phyloP scores from a whole-genome alignment of 192 early-diverging fungal species.

The Entomortierella chlamydospora region DNA sequence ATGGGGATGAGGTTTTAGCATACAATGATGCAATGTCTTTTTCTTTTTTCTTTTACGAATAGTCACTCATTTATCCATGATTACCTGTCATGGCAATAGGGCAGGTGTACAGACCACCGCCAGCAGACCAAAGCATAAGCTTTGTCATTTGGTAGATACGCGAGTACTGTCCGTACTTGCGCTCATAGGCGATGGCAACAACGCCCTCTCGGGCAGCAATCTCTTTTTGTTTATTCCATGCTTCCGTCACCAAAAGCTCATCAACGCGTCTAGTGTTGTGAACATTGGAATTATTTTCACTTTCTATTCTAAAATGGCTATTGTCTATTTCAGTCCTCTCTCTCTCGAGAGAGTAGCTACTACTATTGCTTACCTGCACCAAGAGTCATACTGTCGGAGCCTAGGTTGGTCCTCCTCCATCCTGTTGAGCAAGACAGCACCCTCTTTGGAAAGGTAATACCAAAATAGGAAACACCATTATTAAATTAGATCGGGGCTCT shows the following conservation, averaged over 20 bases:
- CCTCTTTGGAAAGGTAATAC: constrained; percentile 48
- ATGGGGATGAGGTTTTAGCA: too few species aligned
- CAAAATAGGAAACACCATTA: not conserved
- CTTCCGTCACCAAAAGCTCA: constrained; percentile 65
- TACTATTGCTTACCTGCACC: constrained; percentile 58
- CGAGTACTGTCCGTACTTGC: constrained; percentile 60
- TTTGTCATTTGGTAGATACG: constrained; percentile 77
- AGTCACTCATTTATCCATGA: too few species aligned
- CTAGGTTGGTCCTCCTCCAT: constrained; percentile 72
- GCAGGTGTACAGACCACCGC: constrained; percentile 68
- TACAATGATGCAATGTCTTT: too few species aligned
- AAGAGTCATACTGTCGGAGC: constrained; percentile 76
- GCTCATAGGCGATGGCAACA: constrained; percentile 73
- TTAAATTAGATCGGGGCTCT: too few species aligned
- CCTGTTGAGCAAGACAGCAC: constrained; percentile 58
- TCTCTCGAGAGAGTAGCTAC: not conserved
- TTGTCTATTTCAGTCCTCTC: not conserved
- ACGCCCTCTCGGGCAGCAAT: constrained; percentile 74
- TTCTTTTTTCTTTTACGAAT: too few species aligned
- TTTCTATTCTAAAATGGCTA: too few species aligned
- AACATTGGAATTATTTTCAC: not conserved
- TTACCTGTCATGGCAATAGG: constrained; percentile 81
- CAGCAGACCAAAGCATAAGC: constrained; percentile 66
- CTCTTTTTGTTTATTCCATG: constrained; percentile 72
- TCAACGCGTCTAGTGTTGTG: constrained; percentile 63